Percentiles rank a stretch among this genome's conserved stretches.
phyloP scores from a whole-genome alignment of 23 red algal genomes.

The Chondrus crispus region DNA sequence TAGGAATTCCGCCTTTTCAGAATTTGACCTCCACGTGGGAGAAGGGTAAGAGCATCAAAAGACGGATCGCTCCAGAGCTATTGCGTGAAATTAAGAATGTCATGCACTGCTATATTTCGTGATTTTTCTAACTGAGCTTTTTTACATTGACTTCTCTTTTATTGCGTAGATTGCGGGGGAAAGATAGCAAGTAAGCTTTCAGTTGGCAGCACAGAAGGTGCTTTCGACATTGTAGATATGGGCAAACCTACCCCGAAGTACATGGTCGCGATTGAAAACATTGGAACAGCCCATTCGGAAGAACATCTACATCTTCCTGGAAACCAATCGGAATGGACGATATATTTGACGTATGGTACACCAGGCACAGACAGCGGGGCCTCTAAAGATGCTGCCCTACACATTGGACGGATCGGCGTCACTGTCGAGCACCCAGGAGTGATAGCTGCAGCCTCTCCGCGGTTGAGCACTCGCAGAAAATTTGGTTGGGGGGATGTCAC shows the following conservation, averaged over 20 bases:
- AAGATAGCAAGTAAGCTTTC: conserved; percentile 15
- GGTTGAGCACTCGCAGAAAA: neutral
- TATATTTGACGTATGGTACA: conserved; percentile 1
- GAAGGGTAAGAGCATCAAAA: conserved; percentile 47
- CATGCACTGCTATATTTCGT: no score
- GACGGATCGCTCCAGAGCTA: no score
- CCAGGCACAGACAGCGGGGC: neutral
- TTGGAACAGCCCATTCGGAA: conserved; percentile 55
- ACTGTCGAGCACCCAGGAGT: conserved; percentile 42
- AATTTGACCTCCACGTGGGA: conserved; percentile 39
- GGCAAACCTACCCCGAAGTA: conserved; percentile 41
- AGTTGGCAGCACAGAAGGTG: neutral
- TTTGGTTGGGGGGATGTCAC: conserved; percentile 10
- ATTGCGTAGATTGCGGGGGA: conserved; percentile 44
- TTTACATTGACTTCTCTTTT: neutral
- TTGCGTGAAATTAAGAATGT: no score
- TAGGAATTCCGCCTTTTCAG: conserved; percentile 44
- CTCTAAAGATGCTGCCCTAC: neutral
- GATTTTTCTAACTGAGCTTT: no score
- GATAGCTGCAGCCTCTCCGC: neutral
- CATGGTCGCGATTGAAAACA: conserved; percentile 52
- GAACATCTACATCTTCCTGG: conserved; percentile 56
- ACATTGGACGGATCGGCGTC: conserved; percentile 35
- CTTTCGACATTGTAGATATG: conserved; percentile 34
- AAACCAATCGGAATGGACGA: conserved; percentile 56